Conservation (phyloP, 805 yeast species). For the Metschnikowia proteae region DNA sequence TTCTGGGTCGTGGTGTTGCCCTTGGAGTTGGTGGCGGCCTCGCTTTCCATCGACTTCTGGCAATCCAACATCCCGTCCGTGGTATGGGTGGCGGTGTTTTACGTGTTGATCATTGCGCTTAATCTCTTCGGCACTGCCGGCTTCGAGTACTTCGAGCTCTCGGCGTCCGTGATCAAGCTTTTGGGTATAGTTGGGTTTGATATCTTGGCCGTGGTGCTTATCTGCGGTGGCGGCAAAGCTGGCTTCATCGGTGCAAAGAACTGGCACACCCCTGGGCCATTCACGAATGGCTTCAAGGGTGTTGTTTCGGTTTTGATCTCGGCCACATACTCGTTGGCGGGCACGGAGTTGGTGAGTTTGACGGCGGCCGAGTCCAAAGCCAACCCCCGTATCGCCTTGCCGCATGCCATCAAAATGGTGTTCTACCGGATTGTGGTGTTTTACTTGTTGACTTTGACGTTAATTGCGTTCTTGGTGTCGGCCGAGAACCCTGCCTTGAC, state of each 20-base stretch:
- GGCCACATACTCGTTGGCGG: slow-evolving; percentile 42
- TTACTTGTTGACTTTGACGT: slow-evolving; percentile 39
- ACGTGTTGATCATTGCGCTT: slow-evolving; percentile 32
- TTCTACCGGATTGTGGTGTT: slow-evolving; percentile 40
- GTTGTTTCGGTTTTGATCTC: slow-evolving; percentile 36
- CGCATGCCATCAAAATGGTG: slow-evolving; percentile 42
- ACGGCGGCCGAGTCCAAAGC: slow-evolving; percentile 35
- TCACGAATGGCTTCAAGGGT: slow-evolving; percentile 36
- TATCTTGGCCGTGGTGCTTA: slow-evolving; percentile 37
- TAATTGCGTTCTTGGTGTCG: slow-evolving; percentile 40
- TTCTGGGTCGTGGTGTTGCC: slow-evolving; percentile 45
- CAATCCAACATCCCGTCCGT: slow-evolving; percentile 35
- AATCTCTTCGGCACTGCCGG: slow-evolving; percentile 35
- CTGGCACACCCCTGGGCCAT: slow-evolving; percentile 38
- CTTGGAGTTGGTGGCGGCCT: slow-evolving; percentile 40
- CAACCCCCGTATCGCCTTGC: slow-evolving; percentile 38
- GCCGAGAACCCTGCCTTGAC: slow-evolving; percentile 25
- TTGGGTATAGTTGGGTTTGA: slow-evolving; percentile 39
- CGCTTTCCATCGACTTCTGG: slow-evolving; percentile 41
- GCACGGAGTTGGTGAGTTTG: slow-evolving; percentile 40
- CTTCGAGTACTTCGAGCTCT: slow-evolving; percentile 38
- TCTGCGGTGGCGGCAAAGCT: slow-evolving; percentile 37
- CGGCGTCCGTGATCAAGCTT: slow-evolving; percentile 34
- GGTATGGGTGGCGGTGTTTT: slow-evolving; percentile 41
- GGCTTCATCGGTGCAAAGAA: slow-evolving; percentile 37